Evolutionary conservation across 192 early-diverging fungal genomes (phyloP).

Genomic region (Haplosporangium gracile): DNA sequence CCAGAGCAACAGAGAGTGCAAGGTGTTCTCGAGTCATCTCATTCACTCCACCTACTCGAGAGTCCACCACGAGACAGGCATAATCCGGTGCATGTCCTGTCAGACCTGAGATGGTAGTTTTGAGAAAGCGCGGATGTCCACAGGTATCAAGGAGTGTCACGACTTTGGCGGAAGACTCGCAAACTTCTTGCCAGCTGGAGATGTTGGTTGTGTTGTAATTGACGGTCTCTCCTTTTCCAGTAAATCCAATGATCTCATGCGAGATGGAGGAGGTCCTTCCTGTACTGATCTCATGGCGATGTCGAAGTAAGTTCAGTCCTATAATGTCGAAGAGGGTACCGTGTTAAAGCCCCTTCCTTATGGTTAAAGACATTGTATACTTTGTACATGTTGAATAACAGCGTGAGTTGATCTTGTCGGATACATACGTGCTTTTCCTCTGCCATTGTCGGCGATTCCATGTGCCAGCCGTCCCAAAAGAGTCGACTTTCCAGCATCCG

Average conservation of each 20-base stretch:
- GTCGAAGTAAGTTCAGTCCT: constrained; percentile 86
- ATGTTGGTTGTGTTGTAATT: constrained; percentile 80
- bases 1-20: constrained; percentile 82
- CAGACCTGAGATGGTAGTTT: constrained; percentile 92
- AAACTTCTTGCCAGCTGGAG: constrained; percentile 86
- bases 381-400: background rate
- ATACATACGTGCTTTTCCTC: constrained; percentile 74
- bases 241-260: constrained; percentile 89
- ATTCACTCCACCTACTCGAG: constrained; percentile 71
- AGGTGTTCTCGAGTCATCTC: constrained; percentile 86
- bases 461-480: constrained; percentile 86
- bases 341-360: background rate
- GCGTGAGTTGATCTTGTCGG: background rate
- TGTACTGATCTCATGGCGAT: constrained; percentile 92
- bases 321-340: background rate
- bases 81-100: constrained; percentile 90
- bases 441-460: constrained; percentile 87
- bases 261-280: constrained; percentile 94
- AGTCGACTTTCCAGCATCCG: constrained; percentile 88
- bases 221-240: constrained; percentile 73
- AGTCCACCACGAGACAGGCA: constrained; percentile 87
- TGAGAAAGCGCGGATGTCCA: constrained; percentile 89
- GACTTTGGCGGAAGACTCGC: constrained; percentile 77
- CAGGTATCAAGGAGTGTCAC: constrained; percentile 92
- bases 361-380: background rate